Evolutionary conservation across 768 basidiomycete genomes (phyloP).

Genomic region (Kwoniella sp.): DNA sequence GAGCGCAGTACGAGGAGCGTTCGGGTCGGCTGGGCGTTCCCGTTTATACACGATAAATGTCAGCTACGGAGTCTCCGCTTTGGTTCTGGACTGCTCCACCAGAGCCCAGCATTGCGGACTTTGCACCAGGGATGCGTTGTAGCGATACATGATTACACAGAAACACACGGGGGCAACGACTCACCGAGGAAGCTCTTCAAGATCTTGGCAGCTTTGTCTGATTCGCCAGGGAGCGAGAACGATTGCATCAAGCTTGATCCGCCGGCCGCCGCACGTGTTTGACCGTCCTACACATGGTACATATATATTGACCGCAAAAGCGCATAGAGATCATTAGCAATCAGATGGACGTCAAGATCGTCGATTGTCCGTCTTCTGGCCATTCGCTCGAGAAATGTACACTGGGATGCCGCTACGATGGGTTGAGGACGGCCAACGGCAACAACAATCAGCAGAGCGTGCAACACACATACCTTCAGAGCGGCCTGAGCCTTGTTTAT

Average conservation of each 20-base stretch:
- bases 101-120: too few relatives aligned
- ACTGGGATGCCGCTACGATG: too few relatives aligned
- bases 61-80: not conserved
- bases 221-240: constrained; percentile 87
- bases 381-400: too few relatives aligned
- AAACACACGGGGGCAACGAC: constrained; percentile 18
- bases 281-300: constrained; percentile 39
- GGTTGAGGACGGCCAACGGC: too few relatives aligned
- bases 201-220: constrained; percentile 91
- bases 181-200: constrained; percentile 78
- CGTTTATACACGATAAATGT: too few relatives aligned
- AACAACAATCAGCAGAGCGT: too few relatives aligned
- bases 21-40: constrained; percentile 72
- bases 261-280: constrained; percentile 29
- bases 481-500: constrained; percentile 40
- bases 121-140: too few relatives aligned
- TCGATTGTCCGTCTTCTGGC: too few relatives aligned
- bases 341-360: too few relatives aligned
- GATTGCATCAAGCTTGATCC: constrained; percentile 63
- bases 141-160: too few relatives aligned
- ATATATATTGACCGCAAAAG: too few relatives aligned
- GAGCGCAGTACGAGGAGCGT: constrained; percentile 82
- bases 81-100: constrained; percentile 9
- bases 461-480: constrained; percentile 35
- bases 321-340: too few relatives aligned